Evolutionary conservation across 306 rosid genomes (phyloP), one percentile per base, ranked within the genome.

Genomic region (Sindora glabra): DNA sequence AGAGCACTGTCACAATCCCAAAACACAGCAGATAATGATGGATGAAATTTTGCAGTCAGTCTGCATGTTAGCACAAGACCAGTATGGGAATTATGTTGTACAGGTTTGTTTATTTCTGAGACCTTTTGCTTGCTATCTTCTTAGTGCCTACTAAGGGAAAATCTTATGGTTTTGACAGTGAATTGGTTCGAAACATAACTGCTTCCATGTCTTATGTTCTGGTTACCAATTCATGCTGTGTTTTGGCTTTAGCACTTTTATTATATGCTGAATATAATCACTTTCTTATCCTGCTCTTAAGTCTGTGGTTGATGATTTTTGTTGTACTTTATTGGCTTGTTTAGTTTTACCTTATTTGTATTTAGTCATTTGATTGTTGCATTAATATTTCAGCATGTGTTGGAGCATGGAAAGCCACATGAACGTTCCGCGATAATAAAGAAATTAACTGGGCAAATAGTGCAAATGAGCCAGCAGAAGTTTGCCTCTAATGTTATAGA

Each of bases 391-490:
- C 78, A 91, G 98, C 98, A 90, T 72, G 96, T 90, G 34, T 75
- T 90, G 77, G 97, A 85, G 80, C 96, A 91, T 72, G 98, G 98
- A 67, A 88, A 91, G 77, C 85, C 87, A 10, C 81, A 91, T 32
- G 98, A 91, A 57, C 96, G 98, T 21, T 77, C 98, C 0, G 72
- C 89, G 45, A 88, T 91, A 46, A 86, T 91, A 38, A 79, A 83
- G 59, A 87, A 91, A 65, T 80, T 91, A 70, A 90, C 96, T 33
- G 98, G 95, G 56, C 86, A 78, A 74, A 91, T 91, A 71, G 98
- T 87, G 49, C 87, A 79, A 74, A 91, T 91, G 98, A 91, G 98
- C 68, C 96, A 85, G 76, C 98, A 91, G 81, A 91, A 91, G 80
- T 91, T 91, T 79, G 97, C 97, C 30, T 91, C 98, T 13, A 91